Conservation (phyloP, 306 rosid species). For the Vicia faba region DNA sequence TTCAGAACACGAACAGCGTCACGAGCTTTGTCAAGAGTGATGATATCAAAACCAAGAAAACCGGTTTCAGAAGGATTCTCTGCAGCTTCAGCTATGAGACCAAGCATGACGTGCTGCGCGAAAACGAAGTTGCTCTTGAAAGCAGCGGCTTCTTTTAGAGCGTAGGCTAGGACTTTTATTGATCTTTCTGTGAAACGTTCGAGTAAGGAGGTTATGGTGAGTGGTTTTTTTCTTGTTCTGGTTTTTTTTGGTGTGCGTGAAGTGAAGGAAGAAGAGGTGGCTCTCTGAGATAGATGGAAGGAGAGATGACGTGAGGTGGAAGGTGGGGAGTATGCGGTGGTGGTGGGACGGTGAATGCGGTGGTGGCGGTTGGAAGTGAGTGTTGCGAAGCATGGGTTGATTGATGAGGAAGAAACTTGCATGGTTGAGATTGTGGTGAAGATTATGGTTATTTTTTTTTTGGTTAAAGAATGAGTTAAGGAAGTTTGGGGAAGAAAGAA, state of each 20-base stretch:
- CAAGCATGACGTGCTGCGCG: constrained; percentile 76
- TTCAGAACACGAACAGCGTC: constrained; percentile 56
- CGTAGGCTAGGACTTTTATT: constrained; percentile 65
- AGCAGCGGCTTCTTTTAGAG: constrained; percentile 74
- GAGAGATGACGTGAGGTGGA: constrained; percentile 31
- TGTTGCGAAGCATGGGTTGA: constrained; percentile 36
- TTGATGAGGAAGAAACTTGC: constrained; percentile 45
- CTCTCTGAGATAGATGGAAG: constrained; percentile 36
- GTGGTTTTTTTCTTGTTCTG: constrained; percentile 1
- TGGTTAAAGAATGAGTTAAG: too few species aligned
- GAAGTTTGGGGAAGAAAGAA: background rate
- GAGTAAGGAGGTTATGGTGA: constrained; percentile 55
- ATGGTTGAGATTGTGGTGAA: constrained; percentile 17
- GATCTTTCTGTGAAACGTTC: constrained; percentile 84
- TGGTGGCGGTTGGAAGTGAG: constrained; percentile 25
- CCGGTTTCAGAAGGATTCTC: constrained; percentile 58
- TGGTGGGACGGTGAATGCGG: constrained; percentile 21
- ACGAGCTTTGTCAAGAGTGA: constrained; percentile 66
- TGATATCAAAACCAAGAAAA: constrained; percentile 62
- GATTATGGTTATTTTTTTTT: too few species aligned
- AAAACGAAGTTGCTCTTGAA: constrained; percentile 62
- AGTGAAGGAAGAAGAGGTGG: background rate
- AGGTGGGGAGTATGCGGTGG: constrained; percentile 33
- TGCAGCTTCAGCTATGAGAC: constrained; percentile 83
- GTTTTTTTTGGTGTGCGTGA: constrained; percentile 17